These are phyloP conservation scores for Westerdykella aurantiaca DNA, from an alignment of 2,329 filamentous ascomycete genomes.

Conservation along the genomic window DNA sequence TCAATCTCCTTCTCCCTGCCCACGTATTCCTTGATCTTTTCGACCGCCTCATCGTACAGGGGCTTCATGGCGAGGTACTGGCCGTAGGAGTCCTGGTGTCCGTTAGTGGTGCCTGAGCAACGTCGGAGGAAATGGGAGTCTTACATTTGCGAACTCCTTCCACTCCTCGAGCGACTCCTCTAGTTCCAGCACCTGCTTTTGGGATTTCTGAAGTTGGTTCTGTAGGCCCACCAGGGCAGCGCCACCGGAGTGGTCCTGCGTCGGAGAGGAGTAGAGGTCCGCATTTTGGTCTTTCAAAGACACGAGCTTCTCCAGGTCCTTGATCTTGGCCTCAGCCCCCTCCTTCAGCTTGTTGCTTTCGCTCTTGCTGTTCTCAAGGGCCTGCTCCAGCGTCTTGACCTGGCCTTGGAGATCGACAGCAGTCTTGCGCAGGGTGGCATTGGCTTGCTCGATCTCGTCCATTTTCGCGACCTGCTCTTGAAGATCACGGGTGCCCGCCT, in stretches of 20 bases:
- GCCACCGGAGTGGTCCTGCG: background rate
- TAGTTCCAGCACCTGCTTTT: background rate
- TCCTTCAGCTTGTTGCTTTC: constrained; percentile 14
- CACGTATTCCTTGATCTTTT: constrained; percentile 10
- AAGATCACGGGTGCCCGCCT: background rate
- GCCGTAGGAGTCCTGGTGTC: constrained; percentile 18
- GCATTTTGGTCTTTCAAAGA: constrained; percentile 2
- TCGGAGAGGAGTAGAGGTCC: constrained; percentile 1
- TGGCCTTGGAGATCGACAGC: constrained; percentile 8
- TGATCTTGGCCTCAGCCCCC: constrained; percentile 6
- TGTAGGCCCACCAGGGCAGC: background rate
- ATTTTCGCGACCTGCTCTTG: background rate
- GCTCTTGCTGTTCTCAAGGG: constrained; percentile 8
- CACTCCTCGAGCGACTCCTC: constrained; percentile 10
- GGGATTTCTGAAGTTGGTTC: background rate
- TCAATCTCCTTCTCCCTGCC: constrained; percentile 14
- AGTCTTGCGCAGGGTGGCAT: background rate
- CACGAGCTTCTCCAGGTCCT: constrained; percentile 9
- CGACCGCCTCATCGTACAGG: constrained; percentile 15
- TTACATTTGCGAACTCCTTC: constrained; percentile 19
- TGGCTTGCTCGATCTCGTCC: background rate
- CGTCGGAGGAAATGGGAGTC: background rate
- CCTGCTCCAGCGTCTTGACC: constrained; percentile 10
- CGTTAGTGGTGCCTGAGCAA: background rate
- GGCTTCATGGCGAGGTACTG: constrained; percentile 23